Evolutionary conservation across 768 basidiomycete genomes (phyloP).

Genomic region (Rhizopogon sp.): DNA sequence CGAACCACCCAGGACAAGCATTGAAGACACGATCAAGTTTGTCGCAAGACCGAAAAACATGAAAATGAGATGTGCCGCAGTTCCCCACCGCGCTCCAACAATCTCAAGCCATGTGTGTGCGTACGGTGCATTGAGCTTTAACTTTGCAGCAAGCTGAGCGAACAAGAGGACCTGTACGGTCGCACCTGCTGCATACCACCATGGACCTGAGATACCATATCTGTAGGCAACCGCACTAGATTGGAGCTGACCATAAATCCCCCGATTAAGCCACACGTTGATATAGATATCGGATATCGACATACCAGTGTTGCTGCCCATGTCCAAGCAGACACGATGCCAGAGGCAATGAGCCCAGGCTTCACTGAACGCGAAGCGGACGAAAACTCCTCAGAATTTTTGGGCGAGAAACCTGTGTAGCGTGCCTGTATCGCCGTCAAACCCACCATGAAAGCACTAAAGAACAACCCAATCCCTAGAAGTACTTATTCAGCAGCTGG

Average conservation of each 20-base stretch:
- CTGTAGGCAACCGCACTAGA: constrained; percentile 82
- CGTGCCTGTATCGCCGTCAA: constrained; percentile 79
- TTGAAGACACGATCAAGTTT: constrained; percentile 88
- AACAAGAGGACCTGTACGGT: constrained; percentile 89
- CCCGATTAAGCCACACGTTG: neutral
- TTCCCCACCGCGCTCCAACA: constrained; percentile 77
- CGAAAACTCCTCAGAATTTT: constrained; percentile 78
- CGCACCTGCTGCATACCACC: constrained; percentile 92
- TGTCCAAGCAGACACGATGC: constrained; percentile 94
- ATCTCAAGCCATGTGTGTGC: constrained; percentile 91
- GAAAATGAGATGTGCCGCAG: constrained; percentile 72
- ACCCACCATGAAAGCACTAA: constrained; percentile 74
- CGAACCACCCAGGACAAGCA: constrained; percentile 74
- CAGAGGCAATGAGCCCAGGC: constrained; percentile 88
- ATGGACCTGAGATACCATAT: constrained; percentile 80
- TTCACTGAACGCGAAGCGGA: constrained; percentile 81
- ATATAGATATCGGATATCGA: constrained; percentile 1
- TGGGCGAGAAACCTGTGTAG: constrained; percentile 78
- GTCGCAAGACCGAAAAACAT: constrained; percentile 92
- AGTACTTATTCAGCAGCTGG: neutral
- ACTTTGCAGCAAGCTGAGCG: constrained; percentile 84
- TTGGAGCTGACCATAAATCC: constrained; percentile 47
- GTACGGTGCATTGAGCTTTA: constrained; percentile 87
- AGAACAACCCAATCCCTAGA: constrained; percentile 82
- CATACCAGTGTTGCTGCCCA: constrained; percentile 72